Percentiles rank a stretch among this genome's conserved stretches.
phyloP scores from a whole-genome alignment of 164 flowering plant genomes.

The Kalanchoe fedtschenkoi region DNA sequence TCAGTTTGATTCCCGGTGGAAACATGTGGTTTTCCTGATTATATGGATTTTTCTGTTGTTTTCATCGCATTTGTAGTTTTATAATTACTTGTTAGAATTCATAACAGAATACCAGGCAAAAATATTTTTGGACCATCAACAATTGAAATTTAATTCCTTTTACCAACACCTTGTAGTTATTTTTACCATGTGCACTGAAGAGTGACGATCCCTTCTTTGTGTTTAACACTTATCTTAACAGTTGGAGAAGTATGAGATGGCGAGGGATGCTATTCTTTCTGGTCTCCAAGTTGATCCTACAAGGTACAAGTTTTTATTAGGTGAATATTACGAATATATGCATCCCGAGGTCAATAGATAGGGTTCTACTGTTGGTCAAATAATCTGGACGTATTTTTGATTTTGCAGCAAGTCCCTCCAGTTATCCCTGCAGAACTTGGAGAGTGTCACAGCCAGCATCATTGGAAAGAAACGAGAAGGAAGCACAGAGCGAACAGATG shows the following conservation, averaged over 20 bases:
- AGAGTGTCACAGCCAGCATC: constrained; percentile 20
- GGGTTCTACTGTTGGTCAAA: background rate
- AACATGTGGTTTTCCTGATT: background rate
- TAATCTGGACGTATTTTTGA: constrained; percentile 12
- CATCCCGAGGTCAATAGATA: background rate
- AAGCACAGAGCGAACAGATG: constrained; percentile 59
- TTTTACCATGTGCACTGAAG: background rate
- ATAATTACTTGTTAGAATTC: background rate
- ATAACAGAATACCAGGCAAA: background rate
- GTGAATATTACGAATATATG: background rate
- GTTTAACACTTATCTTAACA: background rate
- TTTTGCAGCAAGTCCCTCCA: constrained; percentile 52
- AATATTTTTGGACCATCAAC: background rate
- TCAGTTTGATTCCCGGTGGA: background rate
- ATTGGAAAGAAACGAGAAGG: constrained; percentile 27
- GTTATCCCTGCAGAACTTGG: constrained; percentile 43
- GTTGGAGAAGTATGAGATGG: constrained; percentile 8
- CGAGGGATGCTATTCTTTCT: constrained; percentile 5
- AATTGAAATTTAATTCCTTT: background rate
- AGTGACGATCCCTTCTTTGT: background rate
- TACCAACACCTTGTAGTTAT: background rate
- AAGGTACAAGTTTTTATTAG: background rate
- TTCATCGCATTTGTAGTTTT: background rate
- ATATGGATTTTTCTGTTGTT: background rate
- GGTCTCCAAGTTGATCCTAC: constrained; percentile 7